Conservation (phyloP, 108 stramenopile genomes). For the Epipyxis sp. region DNA sequence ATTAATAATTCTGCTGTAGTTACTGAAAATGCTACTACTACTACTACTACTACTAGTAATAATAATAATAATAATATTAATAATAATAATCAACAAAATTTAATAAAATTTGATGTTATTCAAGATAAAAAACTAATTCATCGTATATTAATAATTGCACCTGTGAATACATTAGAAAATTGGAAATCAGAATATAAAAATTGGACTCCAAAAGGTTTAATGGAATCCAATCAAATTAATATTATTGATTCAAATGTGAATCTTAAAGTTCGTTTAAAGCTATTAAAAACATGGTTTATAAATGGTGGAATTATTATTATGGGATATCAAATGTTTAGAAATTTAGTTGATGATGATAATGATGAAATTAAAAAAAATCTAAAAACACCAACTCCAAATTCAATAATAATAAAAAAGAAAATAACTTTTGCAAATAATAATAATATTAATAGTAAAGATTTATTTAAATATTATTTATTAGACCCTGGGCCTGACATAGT, state of each 20-base stretch:
- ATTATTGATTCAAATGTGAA: background rate
- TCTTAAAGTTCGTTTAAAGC: background rate
- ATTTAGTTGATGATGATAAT: background rate
- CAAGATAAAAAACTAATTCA: constrained; percentile 12
- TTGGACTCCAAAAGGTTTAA: background rate
- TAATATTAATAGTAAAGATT: no score
- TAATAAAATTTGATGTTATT: no score
- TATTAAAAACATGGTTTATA: constrained; percentile 11
- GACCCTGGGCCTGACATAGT: constrained; percentile 36
- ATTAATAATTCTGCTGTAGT: constrained; percentile 6
- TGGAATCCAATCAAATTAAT: background rate
- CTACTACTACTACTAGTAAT: no score
- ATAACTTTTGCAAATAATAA: no score
- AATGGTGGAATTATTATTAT: constrained; percentile 28
- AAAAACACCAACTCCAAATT: background rate
- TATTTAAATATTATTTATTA: constrained; percentile 3
- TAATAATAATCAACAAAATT: no score
- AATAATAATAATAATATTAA: no score
- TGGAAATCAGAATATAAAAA: background rate
- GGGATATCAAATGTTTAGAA: constrained; percentile 21
- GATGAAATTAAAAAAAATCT: background rate
- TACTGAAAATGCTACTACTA: no score
- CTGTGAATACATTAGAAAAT: background rate
- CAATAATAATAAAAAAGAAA: no score
- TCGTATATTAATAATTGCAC: constrained; percentile 7